These are phyloP conservation scores for Apophysomyces trapeziformis DNA, from an alignment of 371 early-diverging fungal species.

Conservation along the genomic window DNA sequence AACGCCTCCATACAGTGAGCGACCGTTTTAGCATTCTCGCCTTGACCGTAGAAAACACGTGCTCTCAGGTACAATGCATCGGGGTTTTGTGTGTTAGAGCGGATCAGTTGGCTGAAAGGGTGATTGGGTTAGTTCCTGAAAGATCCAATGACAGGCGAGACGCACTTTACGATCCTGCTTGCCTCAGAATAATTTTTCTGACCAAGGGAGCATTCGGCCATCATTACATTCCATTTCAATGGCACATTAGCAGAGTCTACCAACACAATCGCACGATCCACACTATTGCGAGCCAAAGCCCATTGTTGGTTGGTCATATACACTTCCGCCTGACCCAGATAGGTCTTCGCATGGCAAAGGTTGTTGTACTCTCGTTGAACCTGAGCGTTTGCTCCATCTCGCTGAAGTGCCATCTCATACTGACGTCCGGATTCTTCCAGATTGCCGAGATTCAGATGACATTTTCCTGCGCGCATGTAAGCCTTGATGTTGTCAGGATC, in stretches of 20 bases:
- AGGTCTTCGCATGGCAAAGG: conserved; percentile 54
- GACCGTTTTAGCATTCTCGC: conserved; percentile 63
- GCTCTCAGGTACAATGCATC: conserved; percentile 80
- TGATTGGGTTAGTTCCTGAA: not conserved
- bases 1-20: conserved; percentile 73
- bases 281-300: conserved; percentile 61
- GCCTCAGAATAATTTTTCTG: conserved; percentile 74
- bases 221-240: conserved; percentile 71
- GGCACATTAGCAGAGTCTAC: conserved; percentile 63
- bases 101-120: conserved; percentile 52
- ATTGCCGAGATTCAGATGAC: conserved; percentile 70
- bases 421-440: conserved; percentile 56
- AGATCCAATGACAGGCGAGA: not conserved
- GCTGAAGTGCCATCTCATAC: conserved; percentile 44
- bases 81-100: conserved; percentile 69
- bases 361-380: conserved; percentile 52
- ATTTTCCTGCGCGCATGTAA: conserved; percentile 74
- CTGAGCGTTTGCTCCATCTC: conserved; percentile 54
- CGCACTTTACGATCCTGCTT: conserved; percentile 60
- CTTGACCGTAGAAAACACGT: conserved; percentile 74
- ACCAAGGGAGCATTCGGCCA: conserved; percentile 75
- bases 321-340: conserved; percentile 60
- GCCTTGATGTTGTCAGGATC: conserved; percentile 75
- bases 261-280: conserved; percentile 66
- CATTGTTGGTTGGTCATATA: conserved; percentile 62